Percentiles rank a stretch among this genome's conserved stretches.
Conservation (phyloP, 345 rosid genomes). For the Corchorus olitorius region DNA sequence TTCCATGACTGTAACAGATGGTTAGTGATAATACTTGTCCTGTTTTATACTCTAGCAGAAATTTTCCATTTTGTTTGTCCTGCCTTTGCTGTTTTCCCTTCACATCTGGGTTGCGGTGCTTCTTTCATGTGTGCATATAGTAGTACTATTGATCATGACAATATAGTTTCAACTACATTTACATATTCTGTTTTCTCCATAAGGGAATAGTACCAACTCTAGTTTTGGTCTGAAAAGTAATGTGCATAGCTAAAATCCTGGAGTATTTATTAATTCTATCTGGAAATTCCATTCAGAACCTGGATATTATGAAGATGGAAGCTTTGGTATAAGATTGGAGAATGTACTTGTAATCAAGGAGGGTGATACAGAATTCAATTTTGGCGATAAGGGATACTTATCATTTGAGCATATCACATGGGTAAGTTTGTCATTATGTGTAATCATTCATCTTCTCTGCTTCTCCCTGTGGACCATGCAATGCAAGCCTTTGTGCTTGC, state of each 20-base stretch:
- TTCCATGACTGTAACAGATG: conserved; percentile 99
- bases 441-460: conserved; percentile 4
- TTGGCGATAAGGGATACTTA: conserved; percentile 91
- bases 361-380: conserved; percentile 75
- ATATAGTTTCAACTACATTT: neutral
- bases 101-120: neutral
- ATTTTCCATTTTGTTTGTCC: neutral
- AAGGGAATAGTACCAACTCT: too few species aligned
- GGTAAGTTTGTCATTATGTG: conserved; percentile 48
- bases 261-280: neutral
- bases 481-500: neutral
- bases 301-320: conserved; percentile 93
- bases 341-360: conserved; percentile 82
- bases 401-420: conserved; percentile 95
- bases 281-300: conserved; percentile 57
- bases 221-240: too few species aligned
- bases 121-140: neutral
- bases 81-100: neutral
- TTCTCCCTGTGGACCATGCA: neutral
- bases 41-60: neutral
- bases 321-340: conserved; percentile 94
- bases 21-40: conserved; percentile 43
- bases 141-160: neutral
- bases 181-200: neutral
- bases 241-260: neutral